Evolutionary conservation across 176 grass and related monocot species (phyloP), one percentile per base, ranked within the genome.

Genomic region (Urochloa ruziziensis): DNA sequence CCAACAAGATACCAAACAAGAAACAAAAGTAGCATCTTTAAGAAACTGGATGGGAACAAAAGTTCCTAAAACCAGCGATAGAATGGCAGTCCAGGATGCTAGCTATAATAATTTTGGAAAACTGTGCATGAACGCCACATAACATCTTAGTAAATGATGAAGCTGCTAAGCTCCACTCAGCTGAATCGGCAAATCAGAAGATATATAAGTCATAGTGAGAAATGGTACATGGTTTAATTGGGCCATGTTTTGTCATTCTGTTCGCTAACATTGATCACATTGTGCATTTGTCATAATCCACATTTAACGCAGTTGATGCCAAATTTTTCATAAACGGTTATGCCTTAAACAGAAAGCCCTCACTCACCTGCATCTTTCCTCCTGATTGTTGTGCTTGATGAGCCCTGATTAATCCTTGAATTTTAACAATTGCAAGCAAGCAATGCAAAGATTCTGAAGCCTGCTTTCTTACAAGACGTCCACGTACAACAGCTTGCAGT

Each of bases 401-500:
- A 76, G 83, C 73, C 57, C 96, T 81, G 35, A 94, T 83, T 67
- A 94, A 79, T 18, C 83, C 87, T 84, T 99, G 96, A 59, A 93
- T 89, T 92, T 92, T 99, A 59, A 99, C 66, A 82, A 99, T 94
- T 16, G 87, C 96, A 90, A 90, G 89, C 74, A 94, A 77, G 70
- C 96, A 99, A 62, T 77, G 81, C 51, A 99, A 90, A 35, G 96
- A 92, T 84, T 91, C 91, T 47, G 83, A 75, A 77, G 93, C 93
- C 70, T 94, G 89, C 71, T 89, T 88, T 78, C 96, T 93, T 28
- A 92, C 93, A 10, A 99, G 72, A 83, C 86, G 82, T 16, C 96
- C 93, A 57, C 96, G 96, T 71, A 95, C 80, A 64, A 72, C 73
- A 77, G 96, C 96, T 92, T 99, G 96, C 84, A 99, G 67, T 77